These are phyloP conservation scores for Rhodocollybia butyracea DNA, from an alignment of 768 basidiomycete species.

Conservation along the genomic window DNA sequence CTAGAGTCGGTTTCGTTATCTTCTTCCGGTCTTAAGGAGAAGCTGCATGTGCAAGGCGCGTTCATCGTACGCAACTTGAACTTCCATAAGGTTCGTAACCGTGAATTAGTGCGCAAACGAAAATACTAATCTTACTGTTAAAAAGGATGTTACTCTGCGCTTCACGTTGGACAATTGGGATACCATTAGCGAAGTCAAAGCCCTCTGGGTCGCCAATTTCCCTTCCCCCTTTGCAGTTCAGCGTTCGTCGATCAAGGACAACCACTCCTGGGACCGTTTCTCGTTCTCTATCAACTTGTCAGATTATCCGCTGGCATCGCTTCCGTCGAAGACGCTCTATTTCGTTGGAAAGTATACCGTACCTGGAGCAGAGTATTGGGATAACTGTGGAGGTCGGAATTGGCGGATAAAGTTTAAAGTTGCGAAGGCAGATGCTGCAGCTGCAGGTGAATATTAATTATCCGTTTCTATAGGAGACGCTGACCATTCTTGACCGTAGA, in stretches of 20 bases:
- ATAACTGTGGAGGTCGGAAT: conserved; percentile 79
- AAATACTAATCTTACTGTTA: no score
- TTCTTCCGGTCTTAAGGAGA: conserved; percentile 3
- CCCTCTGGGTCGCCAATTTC: conserved; percentile 43
- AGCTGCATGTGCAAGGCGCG: conserved; percentile 53
- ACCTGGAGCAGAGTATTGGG: conserved; percentile 79
- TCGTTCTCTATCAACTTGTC: conserved; percentile 64
- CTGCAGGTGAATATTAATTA: not conserved
- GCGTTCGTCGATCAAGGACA: not conserved
- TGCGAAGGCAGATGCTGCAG: not conserved
- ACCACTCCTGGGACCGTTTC: conserved; percentile 51
- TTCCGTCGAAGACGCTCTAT: conserved; percentile 54
- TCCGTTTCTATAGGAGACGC: not conserved
- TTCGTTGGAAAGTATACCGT: conserved; percentile 36
- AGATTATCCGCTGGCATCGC: conserved; percentile 51
- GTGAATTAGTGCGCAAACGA: no score
- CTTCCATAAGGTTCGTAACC: no score
- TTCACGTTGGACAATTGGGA: conserved; percentile 96
- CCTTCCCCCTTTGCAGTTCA: conserved; percentile 16
- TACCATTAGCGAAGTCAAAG: conserved; percentile 82
- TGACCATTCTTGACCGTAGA: not conserved
- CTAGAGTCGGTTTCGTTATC: conserved; percentile 23
- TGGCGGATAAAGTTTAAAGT: conserved; percentile 68
- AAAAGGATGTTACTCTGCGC: conserved; percentile 78
- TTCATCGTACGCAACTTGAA: conserved; percentile 82